These are phyloP conservation scores for Verticillium longisporum DNA, from an alignment of 2,329 filamentous ascomycete genomes.

Conservation along the genomic window DNA sequence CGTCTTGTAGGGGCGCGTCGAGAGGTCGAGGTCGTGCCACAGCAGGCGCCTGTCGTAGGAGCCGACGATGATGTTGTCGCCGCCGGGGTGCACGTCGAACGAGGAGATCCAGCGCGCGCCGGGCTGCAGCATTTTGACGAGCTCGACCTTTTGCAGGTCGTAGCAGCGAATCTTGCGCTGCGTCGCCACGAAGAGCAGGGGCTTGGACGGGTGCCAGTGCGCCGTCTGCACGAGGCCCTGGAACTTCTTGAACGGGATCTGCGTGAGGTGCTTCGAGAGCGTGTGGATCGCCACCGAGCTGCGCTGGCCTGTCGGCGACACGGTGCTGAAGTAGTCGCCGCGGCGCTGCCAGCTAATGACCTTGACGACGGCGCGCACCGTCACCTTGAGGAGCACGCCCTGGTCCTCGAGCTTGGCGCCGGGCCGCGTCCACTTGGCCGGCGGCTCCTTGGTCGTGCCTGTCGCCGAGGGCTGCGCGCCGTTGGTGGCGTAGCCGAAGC, in stretches of 20 bases:
- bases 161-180: conserved; percentile 91
- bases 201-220: conserved; percentile 89
- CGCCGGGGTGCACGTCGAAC: conserved; percentile 87
- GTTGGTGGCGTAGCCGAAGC: conserved; percentile 87
- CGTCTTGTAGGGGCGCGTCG: conserved; percentile 87
- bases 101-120: conserved; percentile 90
- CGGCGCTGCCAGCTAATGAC: conserved; percentile 88
- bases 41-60: conserved; percentile 90
- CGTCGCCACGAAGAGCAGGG: conserved; percentile 93
- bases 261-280: conserved; percentile 87
- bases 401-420: conserved; percentile 65
- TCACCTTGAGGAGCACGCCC: conserved; percentile 73
- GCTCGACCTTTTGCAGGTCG: conserved; percentile 83
- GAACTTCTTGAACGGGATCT: conserved; percentile 79
- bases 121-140: conserved; percentile 88
- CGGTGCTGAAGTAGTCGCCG: conserved; percentile 90
- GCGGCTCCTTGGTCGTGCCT: conserved; percentile 62
- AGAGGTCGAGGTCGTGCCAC: conserved; percentile 96
- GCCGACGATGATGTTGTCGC: conserved; percentile 89
- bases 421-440: conserved; percentile 79
- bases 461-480: conserved; percentile 48
- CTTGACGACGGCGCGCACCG: conserved; percentile 75
- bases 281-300: conserved; percentile 91
- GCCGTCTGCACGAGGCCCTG: conserved; percentile 78
- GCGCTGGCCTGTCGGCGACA: conserved; percentile 72